Conservation (phyloP, 169 alveolate species). For the Condylostoma magnum region DNA sequence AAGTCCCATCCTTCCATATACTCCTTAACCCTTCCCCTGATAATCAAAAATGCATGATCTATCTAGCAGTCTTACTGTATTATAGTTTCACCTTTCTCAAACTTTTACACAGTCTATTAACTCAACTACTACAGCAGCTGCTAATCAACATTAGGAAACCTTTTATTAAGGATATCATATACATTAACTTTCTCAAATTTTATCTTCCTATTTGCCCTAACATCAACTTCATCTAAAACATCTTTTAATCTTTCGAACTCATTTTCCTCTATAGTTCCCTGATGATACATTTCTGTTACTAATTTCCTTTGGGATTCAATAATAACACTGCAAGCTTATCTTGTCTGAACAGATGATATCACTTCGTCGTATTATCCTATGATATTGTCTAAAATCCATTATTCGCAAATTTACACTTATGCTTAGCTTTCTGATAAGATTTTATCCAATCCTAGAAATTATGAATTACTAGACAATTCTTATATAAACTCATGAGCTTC, state of each 20-base stretch:
- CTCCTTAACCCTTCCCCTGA: conserved; percentile 22
- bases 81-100: neutral
- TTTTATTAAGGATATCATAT: neutral
- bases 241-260: neutral
- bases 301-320: neutral
- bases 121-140: neutral
- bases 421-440: conserved; percentile 20
- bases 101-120: neutral
- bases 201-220: neutral
- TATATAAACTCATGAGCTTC: conserved; percentile 7
- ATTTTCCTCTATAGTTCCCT: conserved; percentile 5
- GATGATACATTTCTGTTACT: neutral
- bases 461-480: neutral
- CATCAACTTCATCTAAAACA: neutral
- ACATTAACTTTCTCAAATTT: neutral
- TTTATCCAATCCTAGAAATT: neutral
- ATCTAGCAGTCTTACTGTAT: neutral
- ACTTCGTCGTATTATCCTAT: conserved; percentile 8
- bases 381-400: neutral
- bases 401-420: neutral
- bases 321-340: neutral
- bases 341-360: neutral
- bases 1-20: neutral
- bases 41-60: conserved; percentile 4
- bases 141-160: conserved; percentile 1